phyloP scores from a whole-genome alignment of 1,284 basidiomycete species.

The Ustilago shanxiensis region DNA sequence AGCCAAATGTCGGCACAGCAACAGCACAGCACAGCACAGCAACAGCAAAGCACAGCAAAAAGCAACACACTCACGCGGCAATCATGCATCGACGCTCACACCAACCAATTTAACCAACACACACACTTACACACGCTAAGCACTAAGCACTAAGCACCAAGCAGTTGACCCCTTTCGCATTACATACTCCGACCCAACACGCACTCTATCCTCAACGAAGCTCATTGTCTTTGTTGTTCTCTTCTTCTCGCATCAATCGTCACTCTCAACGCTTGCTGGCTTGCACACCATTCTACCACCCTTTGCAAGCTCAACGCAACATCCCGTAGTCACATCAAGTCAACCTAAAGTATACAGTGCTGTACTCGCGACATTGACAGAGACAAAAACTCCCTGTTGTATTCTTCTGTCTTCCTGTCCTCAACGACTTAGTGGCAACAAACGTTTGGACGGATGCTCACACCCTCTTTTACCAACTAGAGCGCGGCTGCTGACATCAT shows the following conservation, averaged over 20 bases:
- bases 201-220: background rate
- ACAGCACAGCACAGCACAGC: conserved; percentile 2
- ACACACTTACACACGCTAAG: background rate
- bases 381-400: too few relatives aligned
- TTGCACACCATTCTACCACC: background rate
- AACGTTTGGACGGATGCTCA: conserved; percentile 5
- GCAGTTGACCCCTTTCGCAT: background rate
- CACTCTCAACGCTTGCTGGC: background rate
- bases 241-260: background rate
- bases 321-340: background rate
- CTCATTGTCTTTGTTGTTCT: background rate
- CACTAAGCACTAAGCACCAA: background rate
- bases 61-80: conserved; percentile 13
- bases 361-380: too few relatives aligned
- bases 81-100: conserved; percentile 3
- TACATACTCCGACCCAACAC: background rate
- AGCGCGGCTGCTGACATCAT: background rate
- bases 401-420: too few relatives aligned
- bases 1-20: background rate
- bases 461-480: background rate
- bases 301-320: too few relatives aligned
- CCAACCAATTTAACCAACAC: conserved; percentile 6
- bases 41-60: conserved; percentile 12
- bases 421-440: background rate
- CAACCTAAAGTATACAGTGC: too few relatives aligned